Conservation (phyloP, 495 filamentous ascomycete species). For the Zalerion maritima region DNA sequence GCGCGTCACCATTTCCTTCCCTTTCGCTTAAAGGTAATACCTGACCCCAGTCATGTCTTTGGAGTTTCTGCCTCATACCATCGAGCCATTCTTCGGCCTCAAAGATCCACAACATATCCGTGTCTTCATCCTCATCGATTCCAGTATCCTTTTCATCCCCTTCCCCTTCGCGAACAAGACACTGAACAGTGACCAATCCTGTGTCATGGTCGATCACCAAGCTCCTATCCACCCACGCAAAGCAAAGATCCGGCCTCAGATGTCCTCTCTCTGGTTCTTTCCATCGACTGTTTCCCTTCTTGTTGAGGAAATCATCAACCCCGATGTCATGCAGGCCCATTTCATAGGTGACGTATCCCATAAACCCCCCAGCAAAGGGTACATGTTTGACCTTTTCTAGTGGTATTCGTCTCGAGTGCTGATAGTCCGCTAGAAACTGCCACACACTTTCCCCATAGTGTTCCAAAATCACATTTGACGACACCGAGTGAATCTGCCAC, state of each 20-base stretch:
- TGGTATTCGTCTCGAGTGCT: too few species aligned
- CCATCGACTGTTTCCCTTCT: conserved; percentile 1
- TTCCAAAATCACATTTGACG: conserved; percentile 16
- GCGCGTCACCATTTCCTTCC: too few species aligned
- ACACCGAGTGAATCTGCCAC: conserved; percentile 33
- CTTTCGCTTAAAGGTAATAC: too few species aligned
- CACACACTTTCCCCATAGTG: conserved; percentile 32
- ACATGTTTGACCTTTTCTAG: too few species aligned
- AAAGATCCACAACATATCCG: too few species aligned
- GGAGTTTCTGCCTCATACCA: conserved; percentile 11
- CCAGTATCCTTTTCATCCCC: too few species aligned
- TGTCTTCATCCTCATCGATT: too few species aligned
- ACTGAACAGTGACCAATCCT: too few species aligned
- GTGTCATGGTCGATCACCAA: conserved; percentile 74
- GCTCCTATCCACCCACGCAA: conserved; percentile 66
- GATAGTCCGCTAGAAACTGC: conserved; percentile 38
- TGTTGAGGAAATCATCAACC: conserved; percentile 17
- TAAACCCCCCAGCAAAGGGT: conserved; percentile 82
- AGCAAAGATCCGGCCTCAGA: conserved; percentile 55
- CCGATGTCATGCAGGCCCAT: conserved; percentile 52
- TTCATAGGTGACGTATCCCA: conserved; percentile 87
- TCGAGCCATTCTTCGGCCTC: conserved; percentile 13
- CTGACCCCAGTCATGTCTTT: too few species aligned
- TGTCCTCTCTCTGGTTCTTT: conserved; percentile 12
- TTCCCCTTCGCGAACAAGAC: conserved; percentile 33